Evolutionary conservation across 441 rosid genomes (phyloP).

Genomic region (Populus trichocarpa): DNA sequence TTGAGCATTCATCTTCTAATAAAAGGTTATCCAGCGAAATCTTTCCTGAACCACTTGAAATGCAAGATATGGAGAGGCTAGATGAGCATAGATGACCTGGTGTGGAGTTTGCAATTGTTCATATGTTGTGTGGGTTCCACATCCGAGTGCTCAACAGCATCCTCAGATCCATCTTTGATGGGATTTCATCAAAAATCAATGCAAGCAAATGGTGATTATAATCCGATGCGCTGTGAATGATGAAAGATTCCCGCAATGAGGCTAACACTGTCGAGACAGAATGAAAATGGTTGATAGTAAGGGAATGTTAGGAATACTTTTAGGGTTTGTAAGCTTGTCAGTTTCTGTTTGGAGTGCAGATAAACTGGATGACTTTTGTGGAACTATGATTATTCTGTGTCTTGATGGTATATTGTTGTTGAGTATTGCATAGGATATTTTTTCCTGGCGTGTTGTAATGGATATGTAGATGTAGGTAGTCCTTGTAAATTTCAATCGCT

Average conservation of each 20-base stretch:
- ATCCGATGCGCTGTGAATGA: background rate
- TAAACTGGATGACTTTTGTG: background rate
- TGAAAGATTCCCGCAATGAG: background rate
- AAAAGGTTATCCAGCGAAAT: constrained; percentile 70
- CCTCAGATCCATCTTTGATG: background rate
- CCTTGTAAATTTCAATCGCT: background rate
- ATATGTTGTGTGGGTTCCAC: background rate
- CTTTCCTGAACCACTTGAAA: constrained; percentile 65
- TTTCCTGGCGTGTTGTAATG: no score
- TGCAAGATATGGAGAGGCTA: constrained; percentile 43
- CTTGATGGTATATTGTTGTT: no score
- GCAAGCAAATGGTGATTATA: background rate
- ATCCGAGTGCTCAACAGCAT: background rate
- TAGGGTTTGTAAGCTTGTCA: constrained; percentile 19
- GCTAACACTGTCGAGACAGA: background rate
- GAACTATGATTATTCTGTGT: no score
- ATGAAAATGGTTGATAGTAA: background rate
- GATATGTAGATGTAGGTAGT: no score
- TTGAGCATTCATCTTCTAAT: constrained; percentile 61
- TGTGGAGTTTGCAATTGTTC: background rate
- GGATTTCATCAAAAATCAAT: background rate
- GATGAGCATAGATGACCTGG: constrained; percentile 27
- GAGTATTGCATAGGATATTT: no score
- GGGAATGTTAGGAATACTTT: constrained; percentile 1
- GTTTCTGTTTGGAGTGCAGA: background rate